Percentiles rank a stretch among this genome's conserved stretches.
These are phyloP conservation scores for Aspergillus brasiliensis DNA, from an alignment of 2,329 filamentous ascomycete species.

Conservation along the genomic window DNA sequence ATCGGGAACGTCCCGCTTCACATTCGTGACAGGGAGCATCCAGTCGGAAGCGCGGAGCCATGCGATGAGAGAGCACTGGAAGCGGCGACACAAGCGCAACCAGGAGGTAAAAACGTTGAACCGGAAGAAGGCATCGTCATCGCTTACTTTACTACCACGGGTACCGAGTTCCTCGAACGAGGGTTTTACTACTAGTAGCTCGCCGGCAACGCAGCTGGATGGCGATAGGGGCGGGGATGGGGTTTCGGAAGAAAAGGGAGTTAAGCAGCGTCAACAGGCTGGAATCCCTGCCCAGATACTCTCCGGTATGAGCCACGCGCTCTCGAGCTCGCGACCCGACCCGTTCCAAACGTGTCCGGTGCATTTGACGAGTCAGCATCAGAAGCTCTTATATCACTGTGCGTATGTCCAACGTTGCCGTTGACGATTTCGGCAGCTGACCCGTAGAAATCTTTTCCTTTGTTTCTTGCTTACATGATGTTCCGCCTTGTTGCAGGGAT, in stretches of 20 bases:
- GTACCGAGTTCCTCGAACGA: background rate
- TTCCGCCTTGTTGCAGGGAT: no score
- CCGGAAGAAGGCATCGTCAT: constrained; percentile 1
- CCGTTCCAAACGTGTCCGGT: constrained; percentile 42
- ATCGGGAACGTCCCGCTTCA: no score
- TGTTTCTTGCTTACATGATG: no score
- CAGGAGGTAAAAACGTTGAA: no score
- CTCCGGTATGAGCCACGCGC: constrained; percentile 32
- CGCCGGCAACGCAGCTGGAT: background rate
- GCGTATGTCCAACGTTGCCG: no score
- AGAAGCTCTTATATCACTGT: constrained; percentile 44
- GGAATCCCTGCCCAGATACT: constrained; percentile 22
- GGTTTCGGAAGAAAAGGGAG: no score
- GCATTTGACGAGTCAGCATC: constrained; percentile 36
- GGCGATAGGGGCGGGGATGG: no score
- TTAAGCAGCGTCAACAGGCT: background rate
- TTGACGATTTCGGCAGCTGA: no score
- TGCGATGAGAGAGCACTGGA: constrained; percentile 44
- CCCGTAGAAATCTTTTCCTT: no score
- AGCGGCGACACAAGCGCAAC: constrained; percentile 26
- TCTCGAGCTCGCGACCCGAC: constrained; percentile 32
- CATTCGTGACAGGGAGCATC: constrained; percentile 24
- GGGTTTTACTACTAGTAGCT: no score
- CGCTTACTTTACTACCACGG: no score
- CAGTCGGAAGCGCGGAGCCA: constrained; percentile 34